These are phyloP conservation scores for Cylindrotheca fusiformis DNA, from an alignment of 108 stramenopile genomes.

Conservation along the genomic window DNA sequence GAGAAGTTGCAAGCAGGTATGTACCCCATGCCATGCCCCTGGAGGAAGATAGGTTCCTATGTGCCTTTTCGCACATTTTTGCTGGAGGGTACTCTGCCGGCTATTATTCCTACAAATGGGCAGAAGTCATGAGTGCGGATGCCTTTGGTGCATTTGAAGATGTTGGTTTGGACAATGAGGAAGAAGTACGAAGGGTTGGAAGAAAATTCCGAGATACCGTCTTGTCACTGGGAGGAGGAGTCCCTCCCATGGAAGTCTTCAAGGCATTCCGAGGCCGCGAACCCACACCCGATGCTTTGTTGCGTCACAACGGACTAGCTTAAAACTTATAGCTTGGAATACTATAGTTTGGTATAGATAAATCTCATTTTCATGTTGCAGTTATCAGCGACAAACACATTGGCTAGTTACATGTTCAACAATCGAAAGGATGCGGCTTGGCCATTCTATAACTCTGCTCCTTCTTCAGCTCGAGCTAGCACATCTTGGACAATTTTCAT, in stretches of 20 bases:
- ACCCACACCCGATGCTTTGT: conserved; percentile 91
- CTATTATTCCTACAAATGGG: conserved; percentile 98
- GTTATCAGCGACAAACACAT: too few relatives aligned
- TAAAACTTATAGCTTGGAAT: too few relatives aligned
- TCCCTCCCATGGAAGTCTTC: conserved; percentile 91
- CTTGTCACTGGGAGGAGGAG: conserved; percentile 86
- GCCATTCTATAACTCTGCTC: too few relatives aligned
- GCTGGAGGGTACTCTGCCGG: conserved; percentile 96
- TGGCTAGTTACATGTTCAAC: too few relatives aligned
- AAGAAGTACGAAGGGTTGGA: conserved; percentile 81
- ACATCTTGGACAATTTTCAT: conserved; percentile 21
- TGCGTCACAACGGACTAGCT: conserved; percentile 94
- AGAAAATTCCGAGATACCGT: conserved; percentile 93
- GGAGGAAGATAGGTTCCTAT: conserved; percentile 95
- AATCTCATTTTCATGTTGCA: too few relatives aligned
- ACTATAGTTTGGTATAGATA: too few relatives aligned
- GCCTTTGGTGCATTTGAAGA: conserved; percentile 99
- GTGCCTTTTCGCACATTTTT: conserved; percentile 96
- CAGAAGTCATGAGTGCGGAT: conserved; percentile 97
- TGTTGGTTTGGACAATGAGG: conserved; percentile 95
- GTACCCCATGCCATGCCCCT: conserved; percentile 86
- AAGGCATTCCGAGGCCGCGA: conserved; percentile 93
- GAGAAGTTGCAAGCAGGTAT: conserved; percentile 78
- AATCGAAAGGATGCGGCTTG: too few relatives aligned
- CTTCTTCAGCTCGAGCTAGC: not conserved